Conservation (phyloP, 106 monocot species). For the Platanthera guangdongensis region DNA sequence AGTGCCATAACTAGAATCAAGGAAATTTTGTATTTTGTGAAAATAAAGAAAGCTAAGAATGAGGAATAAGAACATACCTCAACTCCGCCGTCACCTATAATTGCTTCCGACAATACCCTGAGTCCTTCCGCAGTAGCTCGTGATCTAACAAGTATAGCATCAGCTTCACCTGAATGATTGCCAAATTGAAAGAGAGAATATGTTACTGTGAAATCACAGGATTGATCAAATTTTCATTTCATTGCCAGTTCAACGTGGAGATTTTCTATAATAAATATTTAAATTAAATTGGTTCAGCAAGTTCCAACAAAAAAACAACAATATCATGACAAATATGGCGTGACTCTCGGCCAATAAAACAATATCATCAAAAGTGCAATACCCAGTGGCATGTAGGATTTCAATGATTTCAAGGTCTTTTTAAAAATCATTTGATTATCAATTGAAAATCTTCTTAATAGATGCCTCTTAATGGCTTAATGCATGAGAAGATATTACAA, state of each 20-base stretch:
- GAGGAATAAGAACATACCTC: conserved; percentile 36
- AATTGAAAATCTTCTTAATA: no score
- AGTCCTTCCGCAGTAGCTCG: conserved; percentile 67
- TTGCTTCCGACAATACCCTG: conserved; percentile 44
- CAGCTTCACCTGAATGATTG: conserved; percentile 60
- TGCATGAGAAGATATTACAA: no score
- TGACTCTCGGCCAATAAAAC: neutral
- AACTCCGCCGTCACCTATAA: conserved; percentile 52
- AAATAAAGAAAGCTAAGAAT: neutral
- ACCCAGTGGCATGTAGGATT: no score
- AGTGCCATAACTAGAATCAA: neutral
- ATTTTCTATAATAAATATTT: neutral
- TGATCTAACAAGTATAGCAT: conserved; percentile 74
- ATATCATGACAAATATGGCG: neutral
- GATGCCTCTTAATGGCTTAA: no score
- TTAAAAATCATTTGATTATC: no score
- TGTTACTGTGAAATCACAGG: neutral
- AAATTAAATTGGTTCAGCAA: neutral
- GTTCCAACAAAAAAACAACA: neutral
- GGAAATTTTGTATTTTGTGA: neutral
- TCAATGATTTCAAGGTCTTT: no score
- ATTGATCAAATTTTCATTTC: neutral
- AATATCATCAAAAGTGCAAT: no score
- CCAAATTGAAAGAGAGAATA: neutral
- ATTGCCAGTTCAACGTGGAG: neutral